These are phyloP conservation scores for Starmerella bombi DNA, from an alignment of 805 yeast species.

Conservation along the genomic window DNA sequence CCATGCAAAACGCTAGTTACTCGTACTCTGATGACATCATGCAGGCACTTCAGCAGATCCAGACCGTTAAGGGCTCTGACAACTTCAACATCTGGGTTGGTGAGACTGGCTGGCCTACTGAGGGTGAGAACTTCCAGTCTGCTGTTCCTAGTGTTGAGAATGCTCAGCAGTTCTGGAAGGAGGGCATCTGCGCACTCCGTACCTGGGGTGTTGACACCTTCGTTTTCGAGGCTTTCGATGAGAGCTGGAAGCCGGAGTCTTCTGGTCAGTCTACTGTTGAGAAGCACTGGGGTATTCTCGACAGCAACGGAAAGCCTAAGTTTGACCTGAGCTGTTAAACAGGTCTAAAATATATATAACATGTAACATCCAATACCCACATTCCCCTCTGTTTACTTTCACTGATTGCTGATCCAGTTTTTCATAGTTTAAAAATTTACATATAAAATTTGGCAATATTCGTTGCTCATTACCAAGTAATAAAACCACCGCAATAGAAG, in stretches of 20 bases:
- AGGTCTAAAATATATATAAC: slow-evolving; percentile 1
- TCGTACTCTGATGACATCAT: slow-evolving; percentile 93
- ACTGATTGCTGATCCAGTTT: too few species aligned
- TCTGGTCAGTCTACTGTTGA: slow-evolving; percentile 77
- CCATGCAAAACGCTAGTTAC: slow-evolving; percentile 66
- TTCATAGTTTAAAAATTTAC: too few species aligned
- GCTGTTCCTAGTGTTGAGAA: slow-evolving; percentile 58
- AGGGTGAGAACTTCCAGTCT: slow-evolving; percentile 56
- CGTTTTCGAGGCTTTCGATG: slow-evolving; percentile 91
- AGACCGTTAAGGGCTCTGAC: slow-evolving; percentile 72
- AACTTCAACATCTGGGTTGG: slow-evolving; percentile 90
- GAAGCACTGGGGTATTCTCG: slow-evolving; percentile 87
- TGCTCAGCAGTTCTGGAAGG: slow-evolving; percentile 72
- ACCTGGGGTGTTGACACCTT: slow-evolving; percentile 92
- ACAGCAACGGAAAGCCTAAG: slow-evolving; percentile 29
- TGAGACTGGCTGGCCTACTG: slow-evolving; percentile 95
- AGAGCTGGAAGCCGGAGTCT: slow-evolving; percentile 74
- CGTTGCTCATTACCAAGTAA: too few species aligned
- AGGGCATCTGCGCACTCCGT: slow-evolving; percentile 84
- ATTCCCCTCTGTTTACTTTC: background rate
- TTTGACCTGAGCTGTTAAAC: slow-evolving; percentile 23
- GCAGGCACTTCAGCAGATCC: slow-evolving; percentile 89
- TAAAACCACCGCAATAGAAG: too few species aligned
- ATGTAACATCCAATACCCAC: slow-evolving; percentile 1
- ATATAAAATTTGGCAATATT: too few species aligned